These are phyloP conservation scores for Ceratobasidium sp. DNA, from an alignment of 1,284 basidiomycete species.

Conservation along the genomic window DNA sequence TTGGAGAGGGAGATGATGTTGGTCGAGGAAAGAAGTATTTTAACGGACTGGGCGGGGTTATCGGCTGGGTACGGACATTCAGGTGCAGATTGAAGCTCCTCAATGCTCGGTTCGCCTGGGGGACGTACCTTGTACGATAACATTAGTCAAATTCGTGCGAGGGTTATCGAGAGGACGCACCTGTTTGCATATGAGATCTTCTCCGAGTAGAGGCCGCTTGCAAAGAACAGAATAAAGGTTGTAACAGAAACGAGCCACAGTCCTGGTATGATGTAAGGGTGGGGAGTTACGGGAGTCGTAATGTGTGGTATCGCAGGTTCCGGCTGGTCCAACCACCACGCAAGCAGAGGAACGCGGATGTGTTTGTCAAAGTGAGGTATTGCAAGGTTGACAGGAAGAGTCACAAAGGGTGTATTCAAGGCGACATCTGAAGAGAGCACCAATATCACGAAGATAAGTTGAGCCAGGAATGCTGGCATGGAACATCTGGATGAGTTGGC, in stretches of 20 bases:
- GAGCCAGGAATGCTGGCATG: constrained; percentile 73
- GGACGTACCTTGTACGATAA: constrained; percentile 76
- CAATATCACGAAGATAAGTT: constrained; percentile 70
- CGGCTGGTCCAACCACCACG: constrained; percentile 10
- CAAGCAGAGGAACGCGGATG: constrained; percentile 47
- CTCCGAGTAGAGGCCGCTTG: constrained; percentile 94
- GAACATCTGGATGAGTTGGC: neutral
- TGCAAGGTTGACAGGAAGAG: constrained; percentile 64
- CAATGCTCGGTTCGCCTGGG: constrained; percentile 91
- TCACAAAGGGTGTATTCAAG: constrained; percentile 68
- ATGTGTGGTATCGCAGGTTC: constrained; percentile 6
- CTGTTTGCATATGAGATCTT: constrained; percentile 96
- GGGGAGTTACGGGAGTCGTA: constrained; percentile 4
- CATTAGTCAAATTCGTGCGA: neutral
- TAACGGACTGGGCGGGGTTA: constrained; percentile 68
- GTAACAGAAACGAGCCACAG: constrained; percentile 85
- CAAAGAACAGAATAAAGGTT: constrained; percentile 93
- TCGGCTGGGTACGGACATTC: constrained; percentile 83
- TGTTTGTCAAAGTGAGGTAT: constrained; percentile 49
- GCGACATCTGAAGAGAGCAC: constrained; percentile 78
- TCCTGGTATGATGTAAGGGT: constrained; percentile 74
- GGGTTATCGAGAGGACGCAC: constrained; percentile 55
- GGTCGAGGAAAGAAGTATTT: constrained; percentile 66
- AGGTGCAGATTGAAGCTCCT: constrained; percentile 96
- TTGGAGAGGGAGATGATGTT: constrained; percentile 47